These are phyloP conservation scores for Neofusicoccum parvum DNA, from an alignment of 2,329 filamentous ascomycete species.

Conservation along the genomic window DNA sequence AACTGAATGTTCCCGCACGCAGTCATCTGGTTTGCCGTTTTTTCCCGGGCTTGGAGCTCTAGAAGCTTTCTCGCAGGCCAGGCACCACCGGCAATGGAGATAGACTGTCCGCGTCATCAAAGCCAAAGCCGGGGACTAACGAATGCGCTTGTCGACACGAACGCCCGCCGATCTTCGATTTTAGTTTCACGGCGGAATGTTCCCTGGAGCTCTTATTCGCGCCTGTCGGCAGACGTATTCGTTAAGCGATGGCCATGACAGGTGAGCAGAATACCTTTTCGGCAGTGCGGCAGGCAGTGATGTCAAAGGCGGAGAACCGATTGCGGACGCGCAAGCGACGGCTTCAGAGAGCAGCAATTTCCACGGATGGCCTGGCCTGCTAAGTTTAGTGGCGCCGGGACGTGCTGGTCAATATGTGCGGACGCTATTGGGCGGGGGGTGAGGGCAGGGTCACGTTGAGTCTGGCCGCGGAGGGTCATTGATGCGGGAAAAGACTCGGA, in stretches of 20 bases:
- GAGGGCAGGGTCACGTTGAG: background rate
- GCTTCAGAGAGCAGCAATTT: conserved; percentile 7
- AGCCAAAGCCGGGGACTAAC: background rate
- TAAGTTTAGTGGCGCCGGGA: conserved; percentile 14
- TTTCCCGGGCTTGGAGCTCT: background rate
- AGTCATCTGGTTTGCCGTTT: background rate
- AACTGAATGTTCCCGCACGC: too few relatives aligned
- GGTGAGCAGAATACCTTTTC: background rate
- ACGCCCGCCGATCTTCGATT: conserved; percentile 5
- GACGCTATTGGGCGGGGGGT: conserved; percentile 5
- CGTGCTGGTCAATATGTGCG: background rate
- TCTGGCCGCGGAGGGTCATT: background rate
- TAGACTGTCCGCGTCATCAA: background rate
- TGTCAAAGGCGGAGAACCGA: background rate
- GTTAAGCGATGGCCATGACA: background rate
- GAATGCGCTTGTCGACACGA: background rate
- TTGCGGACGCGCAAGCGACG: conserved; percentile 1
- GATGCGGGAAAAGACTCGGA: conserved; percentile 7
- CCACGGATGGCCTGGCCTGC: background rate
- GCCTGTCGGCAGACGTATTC: background rate
- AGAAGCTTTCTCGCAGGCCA: background rate
- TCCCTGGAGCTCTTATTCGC: background rate
- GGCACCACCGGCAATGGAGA: background rate
- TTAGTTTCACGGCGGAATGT: background rate
- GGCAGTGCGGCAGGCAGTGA: conserved; percentile 5